Base-by-base conservation (phyloP, 768 basidiomycete genomes). In the Leccinum disarticulatum region DNA sequence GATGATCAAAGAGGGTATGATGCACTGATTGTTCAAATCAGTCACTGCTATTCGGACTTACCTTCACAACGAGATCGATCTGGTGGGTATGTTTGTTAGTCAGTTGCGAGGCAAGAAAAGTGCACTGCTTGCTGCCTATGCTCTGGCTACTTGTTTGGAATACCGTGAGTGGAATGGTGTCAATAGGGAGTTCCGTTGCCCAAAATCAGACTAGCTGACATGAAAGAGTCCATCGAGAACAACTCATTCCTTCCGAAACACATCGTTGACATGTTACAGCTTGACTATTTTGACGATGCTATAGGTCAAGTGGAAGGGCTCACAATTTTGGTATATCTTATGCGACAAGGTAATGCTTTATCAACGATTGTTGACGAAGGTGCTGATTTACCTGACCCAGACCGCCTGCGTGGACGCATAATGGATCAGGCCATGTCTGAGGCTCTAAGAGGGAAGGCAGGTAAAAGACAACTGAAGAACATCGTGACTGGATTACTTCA, bases 231-330 rank as follows among this genome's bases (percentile, higher is more conserved):
- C 27, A 27, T 27, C 27, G 27, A 27, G 27, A 6, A 3, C 3
- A 27, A 27, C 5, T 3, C 5, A 27, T 6, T 27, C 4, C 27
- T 6, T 27, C 27, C 27, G 14, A 38, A 43, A n/a, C 33, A 61
- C 10, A 69, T 69, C 4, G 9, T 69, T 15, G 50, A 53, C 17
- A 69, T 69, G 68, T 50, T 67, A 19, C 61, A 61, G 25, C 41
- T 60, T 9, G 63, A 69, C 54, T 69, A 59, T 47, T 67, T 69
- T 17, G 65, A 69, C 5, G 68, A 69, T 30, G 68, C 68, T 13
- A 56, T 69, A 0, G 68, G 68, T 14, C 52, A 5, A 22, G 54
- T 70, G 1, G 68, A 69, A 53, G 68, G 68, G 13, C 67, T 69
- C 52, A 63, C 70, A 33, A 61, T 69, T 2, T 69, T 69, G 15